These are phyloP conservation scores for Sclerotinia trifoliorum DNA, from an alignment of 2,329 filamentous ascomycete genomes.

Conservation along the genomic window DNA sequence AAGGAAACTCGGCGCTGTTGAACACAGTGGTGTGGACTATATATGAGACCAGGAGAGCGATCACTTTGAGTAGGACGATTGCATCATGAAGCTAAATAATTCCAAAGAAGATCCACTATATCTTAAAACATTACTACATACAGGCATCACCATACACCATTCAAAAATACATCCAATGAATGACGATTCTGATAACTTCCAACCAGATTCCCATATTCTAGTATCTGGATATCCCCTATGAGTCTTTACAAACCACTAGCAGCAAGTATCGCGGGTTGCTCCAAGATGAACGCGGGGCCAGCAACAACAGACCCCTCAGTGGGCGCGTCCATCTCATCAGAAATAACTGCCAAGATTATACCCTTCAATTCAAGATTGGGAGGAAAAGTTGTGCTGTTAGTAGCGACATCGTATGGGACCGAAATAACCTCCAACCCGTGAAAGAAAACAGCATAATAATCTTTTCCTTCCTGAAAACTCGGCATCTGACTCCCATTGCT, in stretches of 20 bases:
- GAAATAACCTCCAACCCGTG: constrained; percentile 42
- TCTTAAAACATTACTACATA: background rate
- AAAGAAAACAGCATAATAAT: constrained; percentile 46
- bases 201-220: background rate
- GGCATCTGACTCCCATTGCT: constrained; percentile 33
- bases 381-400: constrained; percentile 42
- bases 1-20: too few relatives aligned
- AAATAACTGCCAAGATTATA: constrained; percentile 42
- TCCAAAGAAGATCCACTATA: background rate
- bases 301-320: constrained; percentile 43
- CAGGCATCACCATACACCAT: background rate
- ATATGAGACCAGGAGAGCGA: too few relatives aligned
- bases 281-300: constrained; percentile 42
- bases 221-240: background rate
- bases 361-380: constrained; percentile 42
- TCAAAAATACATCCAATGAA: background rate
- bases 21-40: too few relatives aligned
- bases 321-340: constrained; percentile 42
- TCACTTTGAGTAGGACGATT: too few relatives aligned
- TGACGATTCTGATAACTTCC: accelerated
- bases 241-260: background rate
- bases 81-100: too few relatives aligned
- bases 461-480: constrained; percentile 33
- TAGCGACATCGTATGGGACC: constrained; percentile 41
- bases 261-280: constrained; percentile 38